These are phyloP conservation scores for Yamadazyma olivae DNA, from an alignment of 805 yeast genomes.

Conservation along the genomic window DNA sequence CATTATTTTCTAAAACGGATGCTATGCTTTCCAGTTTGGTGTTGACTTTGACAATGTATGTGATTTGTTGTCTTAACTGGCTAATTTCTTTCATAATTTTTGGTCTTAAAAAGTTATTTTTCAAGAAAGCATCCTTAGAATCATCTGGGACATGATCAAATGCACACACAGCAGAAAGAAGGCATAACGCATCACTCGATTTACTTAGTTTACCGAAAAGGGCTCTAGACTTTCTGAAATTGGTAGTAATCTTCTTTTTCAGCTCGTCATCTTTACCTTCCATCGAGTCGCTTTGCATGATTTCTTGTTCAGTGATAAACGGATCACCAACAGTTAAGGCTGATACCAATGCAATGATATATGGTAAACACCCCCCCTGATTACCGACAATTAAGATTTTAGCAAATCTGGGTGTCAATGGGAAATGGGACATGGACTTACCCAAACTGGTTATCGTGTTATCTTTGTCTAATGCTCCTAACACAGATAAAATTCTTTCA, in stretches of 20 bases:
- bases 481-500: slow-evolving; percentile 57
- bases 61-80: slow-evolving; percentile 77
- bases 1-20: slow-evolving; percentile 29
- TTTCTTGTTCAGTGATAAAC: slow-evolving; percentile 69
- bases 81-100: slow-evolving; percentile 83
- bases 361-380: slow-evolving; percentile 81
- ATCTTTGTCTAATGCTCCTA: slow-evolving; percentile 71
- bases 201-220: slow-evolving; percentile 67
- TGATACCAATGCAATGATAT: slow-evolving; percentile 87
- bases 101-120: slow-evolving; percentile 64
- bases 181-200: slow-evolving; percentile 68
- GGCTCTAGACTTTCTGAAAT: slow-evolving; percentile 55
- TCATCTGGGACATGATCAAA: slow-evolving; percentile 65
- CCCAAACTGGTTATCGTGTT: slow-evolving; percentile 75
- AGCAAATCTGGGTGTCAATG: slow-evolving; percentile 89
- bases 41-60: slow-evolving; percentile 66
- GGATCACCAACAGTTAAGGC: slow-evolving; percentile 94
- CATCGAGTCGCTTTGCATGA: slow-evolving; percentile 19
- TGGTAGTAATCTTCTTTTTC: slow-evolving; percentile 31
- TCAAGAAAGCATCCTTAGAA: slow-evolving; percentile 46
- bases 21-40: slow-evolving; percentile 62
- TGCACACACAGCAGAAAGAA: slow-evolving; percentile 84
- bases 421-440: slow-evolving; percentile 82
- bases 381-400: slow-evolving; percentile 86
- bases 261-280: slow-evolving; percentile 34